phyloP scores from a whole-genome alignment of 108 stramenopile species.

The Bacterosira constricta region DNA sequence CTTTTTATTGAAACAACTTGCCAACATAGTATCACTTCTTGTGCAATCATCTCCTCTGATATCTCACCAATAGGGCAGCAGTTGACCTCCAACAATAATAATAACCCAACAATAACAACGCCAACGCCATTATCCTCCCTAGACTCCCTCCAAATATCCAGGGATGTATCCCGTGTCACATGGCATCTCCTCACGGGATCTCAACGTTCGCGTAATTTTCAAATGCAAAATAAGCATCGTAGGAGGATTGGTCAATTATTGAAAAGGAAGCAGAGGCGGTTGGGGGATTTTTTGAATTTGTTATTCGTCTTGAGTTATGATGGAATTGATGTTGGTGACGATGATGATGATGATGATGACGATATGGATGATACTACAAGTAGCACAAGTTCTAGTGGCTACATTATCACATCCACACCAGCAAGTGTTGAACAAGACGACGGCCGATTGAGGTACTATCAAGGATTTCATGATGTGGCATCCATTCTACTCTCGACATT shows the following conservation, averaged over 20 bases:
- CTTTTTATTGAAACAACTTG: no score
- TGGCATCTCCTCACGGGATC: slow-evolving; percentile 83
- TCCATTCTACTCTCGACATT: slow-evolving; percentile 72
- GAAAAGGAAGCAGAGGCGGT: slow-evolving; percentile 71
- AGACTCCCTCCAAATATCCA: slow-evolving; percentile 76
- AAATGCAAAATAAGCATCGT: slow-evolving; percentile 63
- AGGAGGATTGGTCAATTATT: slow-evolving; percentile 48
- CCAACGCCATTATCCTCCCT: slow-evolving; percentile 45
- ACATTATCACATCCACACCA: neutral
- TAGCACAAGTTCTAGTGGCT: neutral
- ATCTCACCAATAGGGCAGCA: no score
- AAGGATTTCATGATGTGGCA: slow-evolving; percentile 89
- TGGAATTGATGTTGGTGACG: neutral
- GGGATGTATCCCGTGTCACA: slow-evolving; percentile 77
- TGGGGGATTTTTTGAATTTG: slow-evolving; percentile 81
- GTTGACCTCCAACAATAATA: slow-evolving; percentile 9
- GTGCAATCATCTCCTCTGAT: no score
- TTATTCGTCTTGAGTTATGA: slow-evolving; percentile 61
- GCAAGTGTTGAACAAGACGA: neutral
- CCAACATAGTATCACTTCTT: no score
- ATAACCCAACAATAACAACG: slow-evolving; percentile 2
- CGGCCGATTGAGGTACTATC: slow-evolving; percentile 74
- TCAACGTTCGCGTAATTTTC: slow-evolving; percentile 65
- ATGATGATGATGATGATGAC: neutral
- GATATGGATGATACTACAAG: neutral